phyloP scores from a whole-genome alignment of 257 asterid genomes.

The Craterostigma plantagineum region DNA sequence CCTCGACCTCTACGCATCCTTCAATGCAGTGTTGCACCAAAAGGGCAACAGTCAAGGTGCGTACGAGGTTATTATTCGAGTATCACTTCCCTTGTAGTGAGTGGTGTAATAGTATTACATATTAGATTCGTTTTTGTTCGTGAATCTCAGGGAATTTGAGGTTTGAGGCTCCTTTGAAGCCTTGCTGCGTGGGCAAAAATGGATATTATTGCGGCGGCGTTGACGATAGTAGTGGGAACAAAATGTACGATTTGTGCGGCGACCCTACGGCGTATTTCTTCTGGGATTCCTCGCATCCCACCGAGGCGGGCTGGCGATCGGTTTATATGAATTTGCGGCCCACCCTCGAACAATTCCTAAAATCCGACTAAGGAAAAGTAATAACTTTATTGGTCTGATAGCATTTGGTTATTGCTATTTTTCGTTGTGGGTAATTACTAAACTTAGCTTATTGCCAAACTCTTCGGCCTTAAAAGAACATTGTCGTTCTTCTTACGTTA shows the following conservation, averaged over 20 bases:
- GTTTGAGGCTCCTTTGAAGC: slow-evolving; percentile 54
- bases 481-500: too few species aligned
- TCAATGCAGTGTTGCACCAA: neutral
- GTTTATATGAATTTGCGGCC: slow-evolving; percentile 23
- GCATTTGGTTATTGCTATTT: too few species aligned
- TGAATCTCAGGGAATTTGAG: slow-evolving; percentile 32
- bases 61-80: too few species aligned
- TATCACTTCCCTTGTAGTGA: too few species aligned
- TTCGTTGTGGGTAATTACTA: too few species aligned
- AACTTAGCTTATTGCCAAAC: too few species aligned
- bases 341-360: slow-evolving; percentile 20
- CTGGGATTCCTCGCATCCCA: slow-evolving; percentile 80
- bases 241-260: slow-evolving; percentile 49
- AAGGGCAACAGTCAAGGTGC: neutral
- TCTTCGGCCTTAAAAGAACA: too few species aligned
- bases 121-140: too few species aligned
- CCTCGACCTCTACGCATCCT: slow-evolving; percentile 3
- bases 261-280: slow-evolving; percentile 46
- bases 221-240: slow-evolving; percentile 34
- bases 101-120: too few species aligned
- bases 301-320: slow-evolving; percentile 82
- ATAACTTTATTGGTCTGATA: too few species aligned
- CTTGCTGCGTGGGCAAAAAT: slow-evolving; percentile 51
- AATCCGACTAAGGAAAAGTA: neutral
- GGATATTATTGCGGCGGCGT: slow-evolving; percentile 33